Percentiles rank a stretch among this genome's conserved stretches.
Conservation (phyloP, 192 early-diverging fungal genomes). For the Mortierella hygrophila region DNA sequence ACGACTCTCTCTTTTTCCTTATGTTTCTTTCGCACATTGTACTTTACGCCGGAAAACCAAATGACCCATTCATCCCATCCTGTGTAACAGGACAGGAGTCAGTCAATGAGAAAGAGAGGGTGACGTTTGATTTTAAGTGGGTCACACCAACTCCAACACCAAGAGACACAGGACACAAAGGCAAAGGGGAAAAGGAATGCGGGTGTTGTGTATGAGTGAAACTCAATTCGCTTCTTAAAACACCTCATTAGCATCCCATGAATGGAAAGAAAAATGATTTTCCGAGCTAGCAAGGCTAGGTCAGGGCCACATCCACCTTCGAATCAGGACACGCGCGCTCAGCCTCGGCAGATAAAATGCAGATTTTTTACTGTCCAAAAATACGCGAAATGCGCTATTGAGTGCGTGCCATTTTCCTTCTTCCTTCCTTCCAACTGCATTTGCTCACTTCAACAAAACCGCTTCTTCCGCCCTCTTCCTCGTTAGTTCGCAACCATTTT, state of each 20-base stretch:
- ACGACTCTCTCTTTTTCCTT: not conserved
- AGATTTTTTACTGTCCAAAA: no score
- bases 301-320: not conserved
- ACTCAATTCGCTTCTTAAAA: not conserved
- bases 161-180: no score
- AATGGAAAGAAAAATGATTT: not conserved
- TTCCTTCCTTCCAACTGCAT: not conserved
- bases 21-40: not conserved
- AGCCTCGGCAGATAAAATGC: not conserved
- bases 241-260: not conserved
- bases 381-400: not conserved
- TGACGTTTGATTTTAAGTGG: not conserved
- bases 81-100: slow-evolving; percentile 1
- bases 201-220: not conserved
- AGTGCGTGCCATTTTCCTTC: not conserved
- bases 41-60: not conserved
- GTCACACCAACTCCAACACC: not conserved
- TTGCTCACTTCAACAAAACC: not conserved
- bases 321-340: not conserved
- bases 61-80: not conserved
- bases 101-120: no score
- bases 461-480: not conserved
- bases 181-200: not conserved
- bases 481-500: not conserved
- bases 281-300: not conserved